phyloP scores from a whole-genome alignment of 345 rosid species.

The Eucalyptus decipiens region DNA sequence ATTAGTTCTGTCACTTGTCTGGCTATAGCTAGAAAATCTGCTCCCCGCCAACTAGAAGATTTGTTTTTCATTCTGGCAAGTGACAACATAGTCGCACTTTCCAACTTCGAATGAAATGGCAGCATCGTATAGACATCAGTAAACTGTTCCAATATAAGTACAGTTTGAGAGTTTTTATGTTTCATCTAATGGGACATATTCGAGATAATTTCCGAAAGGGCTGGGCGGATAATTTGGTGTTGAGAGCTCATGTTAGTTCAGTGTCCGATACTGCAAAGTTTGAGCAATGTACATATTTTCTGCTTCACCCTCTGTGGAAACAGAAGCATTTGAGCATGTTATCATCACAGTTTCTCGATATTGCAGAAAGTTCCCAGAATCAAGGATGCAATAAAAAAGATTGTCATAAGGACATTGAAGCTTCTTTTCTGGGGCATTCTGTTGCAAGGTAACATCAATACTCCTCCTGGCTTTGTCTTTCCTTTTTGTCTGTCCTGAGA shows the following conservation, averaged over 20 bases:
- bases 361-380: slow-evolving; percentile 32
- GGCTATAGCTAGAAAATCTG: background rate
- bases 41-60: background rate
- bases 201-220: background rate
- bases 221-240: background rate
- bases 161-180: background rate
- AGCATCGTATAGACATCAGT: background rate
- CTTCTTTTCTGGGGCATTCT: slow-evolving; percentile 67
- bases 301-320: background rate
- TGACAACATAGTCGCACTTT: background rate
- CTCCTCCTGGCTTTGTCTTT: background rate
- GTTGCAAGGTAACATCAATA: slow-evolving; percentile 33
- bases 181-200: background rate
- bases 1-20: background rate
- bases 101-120: background rate
- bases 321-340: background rate
- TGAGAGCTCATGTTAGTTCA: background rate
- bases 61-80: background rate
- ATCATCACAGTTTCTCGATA: background rate
- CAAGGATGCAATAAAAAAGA: slow-evolving; percentile 33
- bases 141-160: background rate
- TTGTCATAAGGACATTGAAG: slow-evolving; percentile 41
- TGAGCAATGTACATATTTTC: background rate
- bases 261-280: background rate
- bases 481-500: background rate